A percentile compares a stretch with the other conserved stretches of the same genome.
These are phyloP conservation scores for Daucus carota DNA, from an alignment of 129 eudicot genomes.

Conservation along the genomic window DNA sequence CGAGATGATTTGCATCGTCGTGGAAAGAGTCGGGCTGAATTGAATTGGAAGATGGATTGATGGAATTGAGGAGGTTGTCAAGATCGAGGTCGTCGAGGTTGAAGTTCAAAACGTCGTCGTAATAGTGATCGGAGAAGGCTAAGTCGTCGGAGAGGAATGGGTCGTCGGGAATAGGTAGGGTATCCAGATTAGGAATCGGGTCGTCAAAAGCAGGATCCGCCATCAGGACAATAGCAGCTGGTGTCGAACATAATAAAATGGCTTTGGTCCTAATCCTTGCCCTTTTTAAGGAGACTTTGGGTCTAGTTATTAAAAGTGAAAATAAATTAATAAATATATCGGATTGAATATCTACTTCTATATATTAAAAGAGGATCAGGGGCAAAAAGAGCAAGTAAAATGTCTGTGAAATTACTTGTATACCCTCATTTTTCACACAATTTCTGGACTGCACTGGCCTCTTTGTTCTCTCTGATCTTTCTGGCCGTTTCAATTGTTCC, in stretches of 20 bases:
- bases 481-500: no score
- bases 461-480: no score
- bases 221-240: conserved; percentile 20
- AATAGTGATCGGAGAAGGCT: conserved; percentile 24
- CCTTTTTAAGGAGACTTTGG: no score
- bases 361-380: no score
- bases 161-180: conserved; percentile 31
- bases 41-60: conserved; percentile 16
- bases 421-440: no score
- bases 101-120: conserved; percentile 26
- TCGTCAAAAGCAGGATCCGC: conserved; percentile 31
- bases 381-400: no score
- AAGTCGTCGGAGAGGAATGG: conserved; percentile 28
- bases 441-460: no score
- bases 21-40: not conserved
- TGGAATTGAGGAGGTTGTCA: conserved; percentile 32
- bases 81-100: conserved; percentile 56
- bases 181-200: conserved; percentile 13
- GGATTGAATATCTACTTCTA: no score
- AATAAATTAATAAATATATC: no score
- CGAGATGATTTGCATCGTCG: not conserved
- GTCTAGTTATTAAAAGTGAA: no score
- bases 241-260: not conserved
- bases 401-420: no score
- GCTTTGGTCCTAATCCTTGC: no score